phyloP scores from a whole-genome alignment of 257 asterid species.

The Pogostemon cablin region DNA sequence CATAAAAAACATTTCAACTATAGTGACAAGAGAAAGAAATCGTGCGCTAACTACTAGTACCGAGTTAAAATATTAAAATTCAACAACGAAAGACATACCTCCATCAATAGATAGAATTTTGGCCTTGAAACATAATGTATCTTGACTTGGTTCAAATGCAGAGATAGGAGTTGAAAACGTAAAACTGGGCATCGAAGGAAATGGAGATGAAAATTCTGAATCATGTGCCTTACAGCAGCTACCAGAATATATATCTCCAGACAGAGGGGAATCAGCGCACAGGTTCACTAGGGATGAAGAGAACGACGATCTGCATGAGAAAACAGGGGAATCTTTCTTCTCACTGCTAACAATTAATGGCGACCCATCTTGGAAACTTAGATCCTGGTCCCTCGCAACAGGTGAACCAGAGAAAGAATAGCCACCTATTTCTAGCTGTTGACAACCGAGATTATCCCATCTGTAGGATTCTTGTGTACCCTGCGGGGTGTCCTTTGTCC shows the following conservation, averaged over 20 bases:
- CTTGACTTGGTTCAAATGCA: conserved; percentile 34
- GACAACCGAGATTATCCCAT: conserved; percentile 25
- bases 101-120: conserved; percentile 36
- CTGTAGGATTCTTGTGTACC: conserved; percentile 29
- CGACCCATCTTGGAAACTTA: conserved; percentile 50
- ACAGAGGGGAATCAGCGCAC: conserved; percentile 37
- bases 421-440: conserved; percentile 34
- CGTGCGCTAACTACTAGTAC: too few relatives aligned
- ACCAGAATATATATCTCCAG: conserved; percentile 37
- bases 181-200: conserved; percentile 63
- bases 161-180: conserved; percentile 53
- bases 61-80: neutral
- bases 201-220: conserved; percentile 51
- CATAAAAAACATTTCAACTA: too few relatives aligned
- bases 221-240: conserved; percentile 34
- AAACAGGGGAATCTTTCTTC: conserved; percentile 44
- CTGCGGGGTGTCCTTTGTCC: conserved; percentile 45
- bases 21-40: too few relatives aligned
- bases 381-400: conserved; percentile 40
- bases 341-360: conserved; percentile 35
- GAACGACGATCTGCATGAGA: conserved; percentile 61
- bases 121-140: conserved; percentile 34
- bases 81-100: conserved; percentile 37
- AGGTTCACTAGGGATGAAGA: conserved; percentile 39
- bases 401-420: conserved; percentile 41